Evolutionary conservation across 1,139 yeast species (phyloP), one percentile per base, ranked within the genome.

Genomic region (Diutina neorugosa): DNA sequence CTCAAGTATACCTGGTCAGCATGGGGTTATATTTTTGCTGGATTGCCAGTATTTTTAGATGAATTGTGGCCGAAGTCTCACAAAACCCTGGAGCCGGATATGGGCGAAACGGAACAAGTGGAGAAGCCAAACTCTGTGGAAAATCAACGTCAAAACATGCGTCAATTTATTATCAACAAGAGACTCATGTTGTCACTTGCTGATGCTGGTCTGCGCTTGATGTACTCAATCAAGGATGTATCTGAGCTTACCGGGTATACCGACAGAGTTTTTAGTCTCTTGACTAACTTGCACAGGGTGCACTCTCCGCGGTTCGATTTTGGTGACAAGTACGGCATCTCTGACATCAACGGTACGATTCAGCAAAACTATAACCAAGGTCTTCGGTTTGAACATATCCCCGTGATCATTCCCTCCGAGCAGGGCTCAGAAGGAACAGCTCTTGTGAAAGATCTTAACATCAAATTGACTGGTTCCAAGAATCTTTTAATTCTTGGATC

Each of bases 1-100:
- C 76, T 91, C 65, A 91, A 90, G 68, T 90, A 88, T 63, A 83
- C 94, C 18, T 91, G 97, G 98, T 89, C 96, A 3, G 96, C 96
- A 0, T 77, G 93, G 70, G 97, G 97, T 11, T 90, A 90, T 64
- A 70, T 89, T 34, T 90, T 88, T 71, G 89, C 96, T 0, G 87
- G 96, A 1, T 77, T 90, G 57, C 98, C 98, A 1, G 93, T 90
- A 25, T 73, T 75, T 55, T 64, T 75, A 54, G 79, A 73, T 54
- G 79, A 74, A 56, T 59, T 73, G 37, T 71, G 71, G 70, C 57
- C 59, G 18, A 37, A 37, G 14, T 6, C 14, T 14, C 34, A 20
- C 19, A 19, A 19, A 2, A 19, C 19, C 12, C 40, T 27, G 40
- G 50, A 46, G 21, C 40, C 50, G 8, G 50, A 46, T 18, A 46